These are phyloP conservation scores for Saccharomyces uvarum DNA, from an alignment of 1,139 yeast genomes.

Conservation along the genomic window DNA sequence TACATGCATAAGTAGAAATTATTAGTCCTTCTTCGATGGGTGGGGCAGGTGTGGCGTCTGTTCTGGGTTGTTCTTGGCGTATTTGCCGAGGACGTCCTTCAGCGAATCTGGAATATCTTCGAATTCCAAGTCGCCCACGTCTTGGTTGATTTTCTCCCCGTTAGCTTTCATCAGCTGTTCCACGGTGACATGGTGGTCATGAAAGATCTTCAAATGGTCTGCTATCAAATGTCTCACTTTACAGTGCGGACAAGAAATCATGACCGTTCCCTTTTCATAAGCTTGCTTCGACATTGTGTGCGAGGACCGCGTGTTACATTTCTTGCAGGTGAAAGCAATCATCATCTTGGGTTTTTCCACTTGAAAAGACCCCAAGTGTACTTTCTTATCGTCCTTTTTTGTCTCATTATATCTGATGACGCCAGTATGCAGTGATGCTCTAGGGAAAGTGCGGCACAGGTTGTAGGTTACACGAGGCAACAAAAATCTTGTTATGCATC, in stretches of 20 bases:
- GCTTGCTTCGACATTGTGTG: conserved; percentile 90
- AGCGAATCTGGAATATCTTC: conserved; percentile 69
- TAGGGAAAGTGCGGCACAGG: background rate
- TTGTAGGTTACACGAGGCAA: background rate
- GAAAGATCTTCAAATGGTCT: conserved; percentile 79
- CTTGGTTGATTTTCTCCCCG: conserved; percentile 65
- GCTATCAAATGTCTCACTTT: conserved; percentile 84
- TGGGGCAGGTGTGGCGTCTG: conserved; percentile 1
- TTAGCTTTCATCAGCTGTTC: conserved; percentile 71
- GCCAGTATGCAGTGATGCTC: background rate
- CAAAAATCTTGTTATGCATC: background rate
- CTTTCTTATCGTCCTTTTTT: background rate
- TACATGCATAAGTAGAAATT: background rate
- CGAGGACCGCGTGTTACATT: conserved; percentile 74
- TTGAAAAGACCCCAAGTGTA: conserved; percentile 31
- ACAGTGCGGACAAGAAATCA: conserved; percentile 90
- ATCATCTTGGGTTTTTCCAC: conserved; percentile 68
- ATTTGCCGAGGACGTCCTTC: conserved; percentile 47
- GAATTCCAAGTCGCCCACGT: conserved; percentile 56
- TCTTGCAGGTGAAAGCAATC: conserved; percentile 89
- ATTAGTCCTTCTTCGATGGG: background rate
- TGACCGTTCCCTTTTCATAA: conserved; percentile 76
- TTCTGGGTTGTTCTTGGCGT: conserved; percentile 58
- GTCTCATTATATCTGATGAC: background rate
- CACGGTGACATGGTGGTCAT: conserved; percentile 60